These are phyloP conservation scores for Akanthomyces dipterigenus DNA, from an alignment of 2,329 filamentous ascomycete genomes.

Conservation along the genomic window DNA sequence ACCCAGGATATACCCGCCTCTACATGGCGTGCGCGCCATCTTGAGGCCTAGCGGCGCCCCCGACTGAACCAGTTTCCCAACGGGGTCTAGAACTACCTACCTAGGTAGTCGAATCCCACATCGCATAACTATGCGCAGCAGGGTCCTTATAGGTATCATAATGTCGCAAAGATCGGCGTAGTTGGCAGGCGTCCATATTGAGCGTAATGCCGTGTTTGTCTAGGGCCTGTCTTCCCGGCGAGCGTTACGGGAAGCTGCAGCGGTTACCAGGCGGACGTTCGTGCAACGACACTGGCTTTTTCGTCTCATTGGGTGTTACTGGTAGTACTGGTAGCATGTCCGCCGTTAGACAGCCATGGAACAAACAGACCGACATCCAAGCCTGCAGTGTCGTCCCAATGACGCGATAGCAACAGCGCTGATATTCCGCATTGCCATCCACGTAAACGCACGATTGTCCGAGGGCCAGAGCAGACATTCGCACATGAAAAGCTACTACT, in stretches of 20 bases:
- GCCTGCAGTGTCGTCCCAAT: too few relatives aligned
- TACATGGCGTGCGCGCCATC: not conserved
- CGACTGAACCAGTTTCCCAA: not conserved
- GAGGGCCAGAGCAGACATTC: not conserved
- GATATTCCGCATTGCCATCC: not conserved
- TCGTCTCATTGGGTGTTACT: too few relatives aligned
- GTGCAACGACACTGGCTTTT: not conserved
- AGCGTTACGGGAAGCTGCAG: not conserved
- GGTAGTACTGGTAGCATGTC: too few relatives aligned
- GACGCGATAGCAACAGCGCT: not conserved
- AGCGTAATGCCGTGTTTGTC: too few relatives aligned
- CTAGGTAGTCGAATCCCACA: not conserved
- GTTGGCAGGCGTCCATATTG: not conserved
- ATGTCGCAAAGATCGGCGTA: not conserved
- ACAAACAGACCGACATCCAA: too few relatives aligned
- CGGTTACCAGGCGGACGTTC: too few relatives aligned
- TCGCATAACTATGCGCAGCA: not conserved
- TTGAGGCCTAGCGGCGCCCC: not conserved
- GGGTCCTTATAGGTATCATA: not conserved
- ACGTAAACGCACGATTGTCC: not conserved
- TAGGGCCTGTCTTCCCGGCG: not conserved
- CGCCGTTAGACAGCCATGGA: too few relatives aligned
- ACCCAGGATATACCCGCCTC: not conserved
- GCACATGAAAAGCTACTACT: not conserved
- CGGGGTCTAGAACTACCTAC: slow-evolving; percentile 1